Base-by-base conservation (phyloP, 495 filamentous ascomycete species). In the Aspergillus bridgeri region DNA sequence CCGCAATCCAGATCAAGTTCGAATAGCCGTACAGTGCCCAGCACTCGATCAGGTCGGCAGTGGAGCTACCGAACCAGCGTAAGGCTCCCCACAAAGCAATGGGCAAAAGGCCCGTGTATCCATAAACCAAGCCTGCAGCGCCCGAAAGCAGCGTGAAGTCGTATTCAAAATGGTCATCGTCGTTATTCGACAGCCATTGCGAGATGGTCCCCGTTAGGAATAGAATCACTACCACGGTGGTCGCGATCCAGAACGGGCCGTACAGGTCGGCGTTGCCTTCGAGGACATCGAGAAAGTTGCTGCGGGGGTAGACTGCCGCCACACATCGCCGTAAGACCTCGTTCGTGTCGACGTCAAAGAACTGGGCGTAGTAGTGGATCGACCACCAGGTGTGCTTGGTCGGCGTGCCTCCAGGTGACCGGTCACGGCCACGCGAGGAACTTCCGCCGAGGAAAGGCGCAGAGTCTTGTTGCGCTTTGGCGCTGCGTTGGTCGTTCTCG, bases 241-340 rank as follows among this genome's bases (percentile, higher is more conserved):
- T 98, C 11, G 95, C 95, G 75, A 98, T 96, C 94, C 94, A 98
- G 71, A 98, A 89, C 4, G 94, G 94, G 2, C 87, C 87, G 77
- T 98, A 98, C 54, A 98, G 80, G 68, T 98, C 94, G 19, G 94
- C 91, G 68, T 97, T 96, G n/a, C 92, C 94, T 64, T 97, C 94
- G 6, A 97, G 80, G 33, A 97, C 89, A 65, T 98, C 94, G 56
- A 98, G 85, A 73, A 98, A 98, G 77, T 96, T 96, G 48, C 86
- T 85, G 51, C 90, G 85, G 27, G 95, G 94, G 74, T 88, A 96
- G 23, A 98, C 75, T 21, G 92, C 85, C 0, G 91, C 88, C 67
- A 84, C 81, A 69, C 93, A 96, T 57, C 94, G 88, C 63, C 83
- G 76, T 47, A 96, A 75, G 25, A 98, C 91, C 53, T 90, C 85